Evolutionary conservation across 805 yeast genomes (phyloP), one percentile per base, ranked within the genome.

Genomic region (Yamadazyma takamatsuzukensis): DNA sequence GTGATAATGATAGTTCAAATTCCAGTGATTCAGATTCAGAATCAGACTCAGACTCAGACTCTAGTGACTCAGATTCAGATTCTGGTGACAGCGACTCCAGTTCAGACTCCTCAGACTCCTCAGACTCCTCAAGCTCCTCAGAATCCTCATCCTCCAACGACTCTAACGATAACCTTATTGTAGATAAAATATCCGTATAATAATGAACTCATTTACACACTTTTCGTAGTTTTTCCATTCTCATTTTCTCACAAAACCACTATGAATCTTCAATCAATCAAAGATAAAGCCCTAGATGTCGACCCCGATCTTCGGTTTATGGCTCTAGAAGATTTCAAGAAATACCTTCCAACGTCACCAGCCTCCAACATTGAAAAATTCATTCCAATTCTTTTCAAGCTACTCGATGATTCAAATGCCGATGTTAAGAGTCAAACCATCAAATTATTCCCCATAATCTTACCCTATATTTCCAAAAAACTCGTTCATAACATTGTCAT

Each of bases 271-370:
- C 47, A 49, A 23, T 34, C 49, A 10, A 47, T 66, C 30, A 58
- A 50, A 35, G 72, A 69, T 24, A 67, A 68, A 43, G 74, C 79
- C 10, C 63, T 63, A 25, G 84, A 80, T 43, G 80, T 79, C 3
- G 95, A 86, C 47, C 83, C 93, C 3, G 95, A 86, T 51, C 61
- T 83, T 44, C 64, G 95, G 52, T 86, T 78, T 59, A 86, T 86
- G 95, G 94, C 89, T 2, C 61, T 86, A 34, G 82, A 74, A 45
- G 95, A 86, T 49, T 67, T 84, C 46, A 75, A 72, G 45, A 72
- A 72, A 48, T 48, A 59, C 29, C 47, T 73, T 15, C 39, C 40
- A 37, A 35, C 47, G 48, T 36, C 44, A 44, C 47, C 48, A 52
- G 39, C 45, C 45, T 35, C 39, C 37, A 46, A 51, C 37, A 54